Evolutionary conservation across 441 rosid species (phyloP).

Genomic region (Dalechampia spathulata): DNA sequence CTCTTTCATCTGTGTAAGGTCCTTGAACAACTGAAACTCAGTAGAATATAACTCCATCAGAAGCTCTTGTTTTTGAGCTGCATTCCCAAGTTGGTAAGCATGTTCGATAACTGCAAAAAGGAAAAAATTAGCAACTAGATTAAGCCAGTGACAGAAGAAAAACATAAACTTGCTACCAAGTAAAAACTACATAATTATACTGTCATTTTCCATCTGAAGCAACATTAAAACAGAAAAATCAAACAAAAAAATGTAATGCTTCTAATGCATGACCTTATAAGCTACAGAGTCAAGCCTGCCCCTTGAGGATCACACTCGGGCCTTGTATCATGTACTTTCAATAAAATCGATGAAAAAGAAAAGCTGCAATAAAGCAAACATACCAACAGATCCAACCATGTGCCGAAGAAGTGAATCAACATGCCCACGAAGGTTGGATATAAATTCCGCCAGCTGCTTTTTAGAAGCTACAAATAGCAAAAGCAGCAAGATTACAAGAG

Average conservation of each 20-base stretch:
- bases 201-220: background rate
- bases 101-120: conserved; percentile 60
- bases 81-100: conserved; percentile 73
- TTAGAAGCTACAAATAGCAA: conserved; percentile 56
- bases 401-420: conserved; percentile 85
- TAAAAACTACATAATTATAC: background rate
- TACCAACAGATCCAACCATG: conserved; percentile 92
- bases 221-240: background rate
- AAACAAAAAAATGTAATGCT: background rate
- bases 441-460: conserved; percentile 57
- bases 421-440: conserved; percentile 70
- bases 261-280: background rate
- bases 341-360: background rate
- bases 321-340: background rate
- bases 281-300: background rate
- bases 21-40: conserved; percentile 84
- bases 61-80: conserved; percentile 84
- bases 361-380: conserved; percentile 12
- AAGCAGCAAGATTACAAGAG: background rate
- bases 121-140: background rate
- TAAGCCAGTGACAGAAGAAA: background rate
- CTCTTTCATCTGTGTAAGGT: conserved; percentile 49
- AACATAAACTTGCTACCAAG: background rate
- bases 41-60: conserved; percentile 78
- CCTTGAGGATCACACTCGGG: too few relatives aligned